phyloP scores from a whole-genome alignment of 768 basidiomycete genomes.

The Suillus alpinus region DNA sequence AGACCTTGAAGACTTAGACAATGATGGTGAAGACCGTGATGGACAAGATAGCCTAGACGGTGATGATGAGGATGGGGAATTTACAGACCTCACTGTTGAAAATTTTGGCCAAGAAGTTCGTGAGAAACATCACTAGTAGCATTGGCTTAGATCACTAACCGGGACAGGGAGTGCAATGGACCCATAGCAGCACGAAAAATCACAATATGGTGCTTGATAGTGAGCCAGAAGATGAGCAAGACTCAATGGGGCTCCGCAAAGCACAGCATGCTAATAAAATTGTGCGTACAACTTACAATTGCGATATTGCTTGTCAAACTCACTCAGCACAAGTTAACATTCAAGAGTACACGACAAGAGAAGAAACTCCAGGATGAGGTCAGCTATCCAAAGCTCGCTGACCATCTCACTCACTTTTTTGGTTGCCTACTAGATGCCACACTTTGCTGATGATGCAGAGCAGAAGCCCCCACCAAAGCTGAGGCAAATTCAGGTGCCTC shows the following conservation, averaged over 20 bases:
- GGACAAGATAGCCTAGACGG: background rate
- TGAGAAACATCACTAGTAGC: background rate
- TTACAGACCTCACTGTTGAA: background rate
- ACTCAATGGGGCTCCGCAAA: no score
- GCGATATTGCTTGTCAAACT: background rate
- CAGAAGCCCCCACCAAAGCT: no score
- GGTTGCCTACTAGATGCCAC: background rate
- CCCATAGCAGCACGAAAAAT: background rate
- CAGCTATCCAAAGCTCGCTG: background rate
- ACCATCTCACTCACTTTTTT: background rate
- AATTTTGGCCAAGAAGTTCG: background rate
- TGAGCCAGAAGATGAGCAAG: background rate
- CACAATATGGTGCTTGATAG: background rate
- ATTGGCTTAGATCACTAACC: background rate
- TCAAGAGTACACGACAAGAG: background rate
- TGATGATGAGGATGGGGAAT: background rate
- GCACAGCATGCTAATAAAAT: no score
- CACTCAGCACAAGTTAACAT: background rate
- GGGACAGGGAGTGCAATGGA: background rate
- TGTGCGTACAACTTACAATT: no score
- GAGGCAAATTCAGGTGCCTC: no score
- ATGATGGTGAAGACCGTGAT: background rate
- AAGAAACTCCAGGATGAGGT: background rate
- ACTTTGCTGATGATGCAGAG: background rate
- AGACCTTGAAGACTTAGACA: background rate